Evolutionary conservation across 176 grass and related monocot species (phyloP).

Genomic region (Triticum dicoccoides): DNA sequence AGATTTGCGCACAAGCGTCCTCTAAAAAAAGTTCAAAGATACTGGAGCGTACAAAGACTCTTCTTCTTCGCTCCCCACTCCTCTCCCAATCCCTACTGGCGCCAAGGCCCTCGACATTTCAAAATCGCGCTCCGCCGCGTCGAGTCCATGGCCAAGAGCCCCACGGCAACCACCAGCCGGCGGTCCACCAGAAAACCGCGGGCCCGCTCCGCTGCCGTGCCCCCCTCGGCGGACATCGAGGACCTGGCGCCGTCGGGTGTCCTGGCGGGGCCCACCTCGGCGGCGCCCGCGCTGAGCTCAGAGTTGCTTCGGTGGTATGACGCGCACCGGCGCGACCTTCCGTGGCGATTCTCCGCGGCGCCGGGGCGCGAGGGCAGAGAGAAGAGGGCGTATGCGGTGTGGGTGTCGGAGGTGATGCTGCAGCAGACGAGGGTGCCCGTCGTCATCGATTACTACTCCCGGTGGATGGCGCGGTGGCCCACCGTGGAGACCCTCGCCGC

Average conservation of each 20-base stretch:
- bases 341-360: conserved; percentile 51
- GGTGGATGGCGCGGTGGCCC: conserved; percentile 93
- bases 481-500: conserved; percentile 68
- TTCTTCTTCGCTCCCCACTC: too few relatives aligned
- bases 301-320: conserved; percentile 81
- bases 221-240: conserved; percentile 29
- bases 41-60: too few relatives aligned
- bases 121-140: neutral
- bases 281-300: conserved; percentile 34
- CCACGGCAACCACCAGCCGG: conserved; percentile 8
- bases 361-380: neutral
- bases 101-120: neutral
- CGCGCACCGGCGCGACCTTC: conserved; percentile 59
- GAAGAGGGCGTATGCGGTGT: conserved; percentile 82
- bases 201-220: neutral
- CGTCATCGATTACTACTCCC: conserved; percentile 79
- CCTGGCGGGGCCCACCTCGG: conserved; percentile 14
- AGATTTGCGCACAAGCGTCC: too few relatives aligned
- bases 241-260: conserved; percentile 38
- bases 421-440: conserved; percentile 90
- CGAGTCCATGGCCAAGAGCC: conserved; percentile 32
- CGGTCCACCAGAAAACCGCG: neutral
- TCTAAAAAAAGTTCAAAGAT: too few relatives aligned
- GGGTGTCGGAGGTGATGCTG: conserved; percentile 98
- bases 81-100: too few relatives aligned